Base-by-base conservation (phyloP, 768 basidiomycete genomes). In the Boletus reticulatus region DNA sequence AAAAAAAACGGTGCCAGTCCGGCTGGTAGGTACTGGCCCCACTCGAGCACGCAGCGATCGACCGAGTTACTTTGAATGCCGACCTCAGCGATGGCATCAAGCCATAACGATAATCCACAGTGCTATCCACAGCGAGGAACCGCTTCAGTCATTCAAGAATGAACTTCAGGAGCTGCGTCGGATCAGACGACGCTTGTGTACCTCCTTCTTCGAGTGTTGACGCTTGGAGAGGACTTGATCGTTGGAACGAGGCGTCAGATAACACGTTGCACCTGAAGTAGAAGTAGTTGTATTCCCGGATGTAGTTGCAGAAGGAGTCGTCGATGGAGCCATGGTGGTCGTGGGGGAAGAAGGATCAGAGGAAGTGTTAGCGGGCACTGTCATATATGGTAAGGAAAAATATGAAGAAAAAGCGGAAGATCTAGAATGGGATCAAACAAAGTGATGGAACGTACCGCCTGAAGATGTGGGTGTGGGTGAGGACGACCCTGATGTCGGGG, bases 161-260 rank as follows among this genome's bases (percentile, higher is more conserved):
- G 12, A 29, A 34, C 19, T 31, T 16, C 47, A 13, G 39, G 14
- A 65, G 29, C 41, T 19, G 11, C 61, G 66, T 43, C 57, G 61
- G 17, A 63, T 16, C 6, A 68, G 67, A 36, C 68, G 68, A 20
- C 54, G 63, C 44, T 70, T 68, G 63, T 61, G 67, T 14, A 46
- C 37, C 27, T 51, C 49, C 34, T 19, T 69, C 24, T 51, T 65
- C 19, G 41, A 41, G 14, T 44, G 6, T 20, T 34, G 32, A 22
- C 68, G 67, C 50, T 66, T 70, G n/a, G 56, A 27, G 34, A 61
- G 57, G 4, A 34, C 0, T 19, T 59, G 44, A 6, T 48, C 36
- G 36, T 47, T 37, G 27, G 64, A 65, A 44, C 50, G 53, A n/a
- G 60, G 10, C n/a, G 38, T 59, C 43, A 71, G 17, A 31, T 58